Base-by-base conservation (phyloP, 1,284 basidiomycete species). In the Malassezia yamatoensis region DNA sequence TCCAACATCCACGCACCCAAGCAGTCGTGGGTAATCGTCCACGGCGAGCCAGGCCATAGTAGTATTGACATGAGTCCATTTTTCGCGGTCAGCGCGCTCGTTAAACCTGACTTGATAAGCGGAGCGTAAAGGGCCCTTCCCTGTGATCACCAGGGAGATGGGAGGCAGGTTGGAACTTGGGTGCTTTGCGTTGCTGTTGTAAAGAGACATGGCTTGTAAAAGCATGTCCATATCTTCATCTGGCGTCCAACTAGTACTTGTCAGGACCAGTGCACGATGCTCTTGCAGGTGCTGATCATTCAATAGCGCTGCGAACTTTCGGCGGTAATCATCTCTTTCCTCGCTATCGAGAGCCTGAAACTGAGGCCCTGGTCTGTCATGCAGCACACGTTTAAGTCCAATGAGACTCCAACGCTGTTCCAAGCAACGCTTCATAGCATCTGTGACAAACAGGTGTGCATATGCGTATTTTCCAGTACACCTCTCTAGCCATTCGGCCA, bases 241-340 rank as follows among this genome's bases (percentile, higher is more conserved):
- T 7, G 88, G 84, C 0, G 94, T 98, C 93, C 94, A 98, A 10
- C 87, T 90, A 0, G 94, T 99, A 64, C 88, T 89, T 24, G 87
- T 89, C 18, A 99, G 84, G 18, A 96, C 68, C 3, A 98, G 77
- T 0, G 88, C 90, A 1, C 90, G 88, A 57, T 91, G 80, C 37
- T 70, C 66, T 5, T 51, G 13, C 16, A 47, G 33, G 1, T 36
- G 34, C 7, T 20, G 36, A 11, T 24, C 33, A 8, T 21, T 18
- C 2, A 35, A 5, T 13, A 10, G 18, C 12, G 7, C 7, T 34
- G 39, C 29, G 15, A 50, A 20, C n/a, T 44, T 50, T 29, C 24
- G 18, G 12, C 52, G 29, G 10, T 49, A 40, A 5, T 48, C 18
- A 20, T 34, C 39, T 15, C 49, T 41, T 16, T 9, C 44, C 32